These are phyloP conservation scores for Serendipita sp. DNA, from an alignment of 768 basidiomycete genomes.

Conservation along the genomic window DNA sequence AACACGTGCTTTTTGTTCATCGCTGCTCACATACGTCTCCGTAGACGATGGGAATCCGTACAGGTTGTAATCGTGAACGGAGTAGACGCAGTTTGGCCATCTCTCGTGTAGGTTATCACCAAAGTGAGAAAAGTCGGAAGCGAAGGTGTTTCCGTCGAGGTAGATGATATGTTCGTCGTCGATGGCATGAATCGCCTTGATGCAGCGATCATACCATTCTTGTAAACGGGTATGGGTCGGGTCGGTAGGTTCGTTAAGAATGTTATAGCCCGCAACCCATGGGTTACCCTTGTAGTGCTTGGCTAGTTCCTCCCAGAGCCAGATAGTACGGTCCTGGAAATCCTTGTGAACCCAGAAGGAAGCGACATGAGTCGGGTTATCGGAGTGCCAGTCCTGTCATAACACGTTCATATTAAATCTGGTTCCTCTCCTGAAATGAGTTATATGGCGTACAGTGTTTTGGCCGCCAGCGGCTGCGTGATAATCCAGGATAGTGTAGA, in stretches of 20 bases:
- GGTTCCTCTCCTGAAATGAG: background rate
- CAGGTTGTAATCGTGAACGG: conserved; percentile 59
- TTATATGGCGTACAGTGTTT: background rate
- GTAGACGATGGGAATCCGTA: background rate
- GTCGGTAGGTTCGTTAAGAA: conserved; percentile 72
- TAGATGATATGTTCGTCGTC: conserved; percentile 62
- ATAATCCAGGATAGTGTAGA: background rate
- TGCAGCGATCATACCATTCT: conserved; percentile 49
- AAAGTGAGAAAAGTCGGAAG: conserved; percentile 60
- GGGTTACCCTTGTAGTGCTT: conserved; percentile 59
- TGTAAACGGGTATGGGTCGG: conserved; percentile 47
- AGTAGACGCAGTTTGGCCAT: conserved; percentile 59
- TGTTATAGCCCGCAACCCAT: conserved; percentile 85
- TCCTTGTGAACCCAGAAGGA: conserved; percentile 59
- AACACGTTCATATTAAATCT: background rate
- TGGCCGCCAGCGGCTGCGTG: conserved; percentile 16
- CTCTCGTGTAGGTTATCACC: conserved; percentile 37
- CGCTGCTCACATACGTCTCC: background rate
- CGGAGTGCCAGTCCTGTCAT: conserved; percentile 11
- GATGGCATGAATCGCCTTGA: conserved; percentile 51
- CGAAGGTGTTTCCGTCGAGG: conserved; percentile 76
- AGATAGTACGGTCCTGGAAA: conserved; percentile 62
- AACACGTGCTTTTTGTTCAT: conserved; percentile 23
- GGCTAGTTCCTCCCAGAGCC: conserved; percentile 66
- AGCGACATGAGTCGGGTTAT: conserved; percentile 11